These are phyloP conservation scores for Haematococcus lacustris DNA, from an alignment of 139 green algal species.

Conservation along the genomic window DNA sequence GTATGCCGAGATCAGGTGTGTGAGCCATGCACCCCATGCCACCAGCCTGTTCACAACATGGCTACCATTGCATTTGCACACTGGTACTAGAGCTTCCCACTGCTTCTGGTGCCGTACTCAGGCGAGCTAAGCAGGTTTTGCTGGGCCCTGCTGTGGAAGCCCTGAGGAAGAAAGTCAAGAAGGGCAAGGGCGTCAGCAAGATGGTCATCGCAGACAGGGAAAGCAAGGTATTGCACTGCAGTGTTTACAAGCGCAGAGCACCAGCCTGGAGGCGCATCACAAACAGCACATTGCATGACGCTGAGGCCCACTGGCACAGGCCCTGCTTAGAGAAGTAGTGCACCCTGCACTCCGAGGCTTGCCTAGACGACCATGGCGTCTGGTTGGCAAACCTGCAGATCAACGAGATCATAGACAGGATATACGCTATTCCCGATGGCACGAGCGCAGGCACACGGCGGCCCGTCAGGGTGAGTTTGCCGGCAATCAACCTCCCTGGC, in stretches of 20 bases:
- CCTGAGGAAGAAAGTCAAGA: slow-evolving; percentile 47
- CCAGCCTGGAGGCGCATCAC: not conserved
- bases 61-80: too few relatives aligned
- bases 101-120: too few relatives aligned
- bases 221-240: slow-evolving; percentile 23
- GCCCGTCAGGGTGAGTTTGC: not conserved
- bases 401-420: slow-evolving; percentile 38
- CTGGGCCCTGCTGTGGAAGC: slow-evolving; percentile 30
- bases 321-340: too few relatives aligned
- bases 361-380: too few relatives aligned
- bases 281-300: too few relatives aligned
- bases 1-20: slow-evolving; percentile 71
- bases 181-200: slow-evolving; percentile 55
- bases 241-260: not conserved
- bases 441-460: slow-evolving; percentile 20
- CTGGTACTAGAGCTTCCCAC: too few relatives aligned
- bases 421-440: slow-evolving; percentile 56
- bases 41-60: too few relatives aligned
- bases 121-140: slow-evolving; percentile 48
- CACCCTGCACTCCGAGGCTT: too few relatives aligned
- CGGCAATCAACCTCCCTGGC: too few relatives aligned
- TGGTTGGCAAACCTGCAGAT: not conserved
- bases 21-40: too few relatives aligned
- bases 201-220: slow-evolving; percentile 45
- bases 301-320: too few relatives aligned